A percentile compares a stretch with the other conserved stretches of the same genome.
phyloP scores from a whole-genome alignment of 805 yeast genomes.

The Ogataea degrootiae region DNA sequence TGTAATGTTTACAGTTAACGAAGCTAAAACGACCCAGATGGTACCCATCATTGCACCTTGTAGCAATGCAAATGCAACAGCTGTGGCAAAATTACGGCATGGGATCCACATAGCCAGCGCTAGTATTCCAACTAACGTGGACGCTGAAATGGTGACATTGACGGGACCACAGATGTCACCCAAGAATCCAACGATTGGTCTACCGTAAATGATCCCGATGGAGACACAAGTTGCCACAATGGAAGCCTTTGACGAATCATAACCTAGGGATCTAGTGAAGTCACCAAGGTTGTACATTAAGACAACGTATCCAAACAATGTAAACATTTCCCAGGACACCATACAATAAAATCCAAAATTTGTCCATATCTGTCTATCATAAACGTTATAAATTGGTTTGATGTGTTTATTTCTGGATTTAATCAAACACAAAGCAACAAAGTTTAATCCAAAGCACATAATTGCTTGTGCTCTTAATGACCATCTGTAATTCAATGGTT shows the following conservation, averaged over 20 bases:
- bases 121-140: constrained; percentile 36
- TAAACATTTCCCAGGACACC: constrained; percentile 38
- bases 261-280: constrained; percentile 57
- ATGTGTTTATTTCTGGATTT: constrained; percentile 35
- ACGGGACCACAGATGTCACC: constrained; percentile 50
- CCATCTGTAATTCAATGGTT: constrained; percentile 43
- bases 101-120: constrained; percentile 54
- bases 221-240: constrained; percentile 56
- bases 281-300: constrained; percentile 56
- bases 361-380: constrained; percentile 37
- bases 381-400: constrained; percentile 32
- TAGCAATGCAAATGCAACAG: constrained; percentile 45
- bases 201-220: constrained; percentile 49
- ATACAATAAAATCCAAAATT: constrained; percentile 32
- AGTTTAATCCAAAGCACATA: constrained; percentile 31
- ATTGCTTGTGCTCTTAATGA: constrained; percentile 46
- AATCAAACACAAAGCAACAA: constrained; percentile 31
- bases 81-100: constrained; percentile 51
- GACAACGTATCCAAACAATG: constrained; percentile 58
- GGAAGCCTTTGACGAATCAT: constrained; percentile 49
- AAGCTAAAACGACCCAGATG: constrained; percentile 51
- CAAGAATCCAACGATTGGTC: constrained; percentile 51
- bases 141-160: constrained; percentile 37
- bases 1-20: constrained; percentile 46
- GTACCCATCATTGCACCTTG: constrained; percentile 59